Evolutionary conservation across 75 land plant genomes (phyloP), one percentile per base, ranked within the genome.

Genomic region (Cunninghamia lanceolata): DNA sequence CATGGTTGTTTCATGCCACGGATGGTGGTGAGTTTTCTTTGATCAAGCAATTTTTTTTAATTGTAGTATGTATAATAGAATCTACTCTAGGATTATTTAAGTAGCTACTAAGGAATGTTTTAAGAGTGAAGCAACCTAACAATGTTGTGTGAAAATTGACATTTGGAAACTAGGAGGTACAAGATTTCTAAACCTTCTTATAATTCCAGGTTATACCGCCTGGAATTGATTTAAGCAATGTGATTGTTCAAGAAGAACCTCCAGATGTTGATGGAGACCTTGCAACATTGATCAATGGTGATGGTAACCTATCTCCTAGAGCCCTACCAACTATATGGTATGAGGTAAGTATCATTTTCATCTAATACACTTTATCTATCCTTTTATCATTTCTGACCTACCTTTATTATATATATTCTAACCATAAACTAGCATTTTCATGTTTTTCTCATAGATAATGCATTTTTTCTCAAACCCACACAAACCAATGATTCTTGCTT

Each of bases 201-300:
- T 30, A n/a, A 11, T 82, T 82, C 14, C 85, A 95, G 97, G 97
- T 95, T 39, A 95, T 95, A 87, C 91, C 97, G 39, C 97, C 97
- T 59, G 97, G 97, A 8, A 95, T 95, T 95, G 97, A 95, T 85
- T 95, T 95, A 86, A 94, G 97, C 85, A 96, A 85, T 91, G 97
- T 95, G 25, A 85, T 88, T 15, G 92, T 88, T 76, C 94, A 89
- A 39, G n/a, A n/a, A n/a, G n/a, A n/a, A n/a, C n/a, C n/a, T n/a
- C n/a, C n/a, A n/a, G n/a, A n/a, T n/a, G n/a, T n/a, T n/a, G n/a
- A n/a, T n/a, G n/a, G n/a, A n/a, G n/a, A n/a, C n/a, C n/a, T n/a
- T n/a, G n/a, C n/a, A n/a, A n/a, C n/a, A n/a, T n/a, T n/a, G n/a
- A n/a, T n/a, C n/a, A n/a, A n/a, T n/a, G n/a, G n/a, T n/a, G n/a